Base-by-base conservation (phyloP, 495 filamentous ascomycete species). In the Acidomyces sp. region DNA sequence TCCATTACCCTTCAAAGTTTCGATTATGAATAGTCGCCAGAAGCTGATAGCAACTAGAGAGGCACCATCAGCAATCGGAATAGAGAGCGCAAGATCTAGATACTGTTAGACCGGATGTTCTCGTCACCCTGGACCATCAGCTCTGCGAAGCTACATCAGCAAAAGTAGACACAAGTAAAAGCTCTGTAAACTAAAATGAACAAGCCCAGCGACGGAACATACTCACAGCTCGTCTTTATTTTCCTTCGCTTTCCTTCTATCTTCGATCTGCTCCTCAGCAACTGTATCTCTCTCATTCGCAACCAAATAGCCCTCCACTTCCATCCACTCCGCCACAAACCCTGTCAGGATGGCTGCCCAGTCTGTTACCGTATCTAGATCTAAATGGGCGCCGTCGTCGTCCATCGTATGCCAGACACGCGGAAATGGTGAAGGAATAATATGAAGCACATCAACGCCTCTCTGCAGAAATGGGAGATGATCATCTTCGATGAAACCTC, bases 281-380 rank as follows among this genome's bases (percentile, higher is more conserved):
- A 3, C 39, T 29, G 4, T 13, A 15, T 6, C 24, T 13, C n/a
- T 13, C 20, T 6, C n/a, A 29, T 4, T 18, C 22, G 11, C 16
- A 18, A 15, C 30, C 6, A 87, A 62, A 35, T 70, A 76, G 2
- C 76, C 79, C 43, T 90, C 85, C 46, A 94, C 54, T 41, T 92
- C 90, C 77, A 97, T 75, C 85, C 85, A 96, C 59, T 94, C 90
- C 0, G 78, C 82, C 29, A 79, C 72, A 69, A 96, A 97, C 3
- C 77, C 85, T 4, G 80, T 78, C 21, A 83, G 57, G 13, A 97
- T 72, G 48, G 69, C 70, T 34, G 78, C 72, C 90, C 90, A 97
- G 55, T 97, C 90, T 55, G 83, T 71, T 23, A 87, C 76, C 0
- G 84, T 93, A 10, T 75, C 67, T 51, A 80, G 60, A 61, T 97